Evolutionary conservation across 371 early-diverging fungal species (phyloP), one percentile per base, ranked within the genome.

Genomic region (Nosema muscidifuracis): DNA sequence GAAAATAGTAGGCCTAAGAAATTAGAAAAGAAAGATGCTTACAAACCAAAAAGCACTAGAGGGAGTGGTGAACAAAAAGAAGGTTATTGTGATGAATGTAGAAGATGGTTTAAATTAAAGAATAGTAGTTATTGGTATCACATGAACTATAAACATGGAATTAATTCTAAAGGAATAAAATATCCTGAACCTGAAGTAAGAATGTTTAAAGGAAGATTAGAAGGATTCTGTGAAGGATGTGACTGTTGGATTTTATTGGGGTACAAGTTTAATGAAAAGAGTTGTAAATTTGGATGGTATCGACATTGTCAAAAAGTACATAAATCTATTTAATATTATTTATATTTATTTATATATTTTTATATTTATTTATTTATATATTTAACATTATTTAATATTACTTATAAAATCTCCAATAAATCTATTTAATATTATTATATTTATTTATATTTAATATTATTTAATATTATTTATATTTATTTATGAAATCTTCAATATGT

Each of bases 91-190:
- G 47, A 33, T 10, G 30, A 30, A 24, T 81, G 82, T 47, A 55
- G 75, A 2, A 22, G 43, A 38, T 81, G 79, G 77, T 75, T 74
- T 33, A 76, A 57, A n/a, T 33, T 81, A 20, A 81, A 78, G 42
- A 81, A 74, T 22, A 77, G 77, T 63, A 71, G 69, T 34, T 81
- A 79, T 50, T 81, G 82, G 79, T 81, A 81, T 58, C 79, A 81
- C 53, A 81, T 81, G 82, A 81, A 81, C 57, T 81, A 68, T 69
- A 81, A 68, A 53, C 82, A 81, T 70, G 82, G 82, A 12, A 77
- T 81, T 28, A 79, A 57, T 57, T 73, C 73, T 7, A 63, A 67
- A 9, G 79, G 79, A 28, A 16, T 42, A 30, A 74, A 56, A 57
- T 74, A 74, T 51, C 82, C 82, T 7, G 67, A 74, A 33, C 79